Evolutionary conservation across 2,329 filamentous ascomycete species (phyloP), one percentile per base, ranked within the genome.

Genomic region (Septoria linicola): DNA sequence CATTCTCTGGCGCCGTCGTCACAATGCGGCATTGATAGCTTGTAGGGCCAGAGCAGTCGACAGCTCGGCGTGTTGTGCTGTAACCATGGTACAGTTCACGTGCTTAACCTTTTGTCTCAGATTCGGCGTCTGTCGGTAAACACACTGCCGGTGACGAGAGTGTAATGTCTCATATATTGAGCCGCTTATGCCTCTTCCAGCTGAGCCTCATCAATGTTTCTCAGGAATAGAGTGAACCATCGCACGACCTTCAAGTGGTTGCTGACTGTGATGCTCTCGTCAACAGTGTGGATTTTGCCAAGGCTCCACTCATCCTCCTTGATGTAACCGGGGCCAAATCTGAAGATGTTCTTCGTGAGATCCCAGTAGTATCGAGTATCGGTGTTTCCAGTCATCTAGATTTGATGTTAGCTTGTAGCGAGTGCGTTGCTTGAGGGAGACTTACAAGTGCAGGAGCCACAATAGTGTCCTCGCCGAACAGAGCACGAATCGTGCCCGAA

Each of bases 201-300:
- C 14, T 69, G 65, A 8, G 69, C 72, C 55, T 72, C 72, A 59
- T 76, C 73, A 63, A 76, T 67, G 57, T 74, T 74, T 58, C 72
- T 65, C 25, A 76, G 62, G 59, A 72, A 76, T 31, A 66, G 36
- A 49, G 60, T 67, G 58, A 73, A 72, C 73, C 73, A 76, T 64
- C 64, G 70, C 0, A 73, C 68, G 36, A 68, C 68, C 56, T 72
- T 72, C 11, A 75, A 42, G 63, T 76, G 73, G 34, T 70, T 72
- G 47, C 63, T 64, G 4, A 73, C 70, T 20, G 59, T 62, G 7
- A 69, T 55, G 45, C 53, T 62, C 61, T 69, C 63, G 43, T 67
- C 59, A 2, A 68, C 63, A 36, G 64, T 68, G 49, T 70, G 65
- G 5, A 68, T 65, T 30, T 63, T 67, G 4, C 63, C 62, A 45